Percentiles rank a stretch among this genome's conserved stretches.
These are phyloP conservation scores for Fraxinus paxiana DNA, from an alignment of 305 asterid species.

Conservation along the genomic window DNA sequence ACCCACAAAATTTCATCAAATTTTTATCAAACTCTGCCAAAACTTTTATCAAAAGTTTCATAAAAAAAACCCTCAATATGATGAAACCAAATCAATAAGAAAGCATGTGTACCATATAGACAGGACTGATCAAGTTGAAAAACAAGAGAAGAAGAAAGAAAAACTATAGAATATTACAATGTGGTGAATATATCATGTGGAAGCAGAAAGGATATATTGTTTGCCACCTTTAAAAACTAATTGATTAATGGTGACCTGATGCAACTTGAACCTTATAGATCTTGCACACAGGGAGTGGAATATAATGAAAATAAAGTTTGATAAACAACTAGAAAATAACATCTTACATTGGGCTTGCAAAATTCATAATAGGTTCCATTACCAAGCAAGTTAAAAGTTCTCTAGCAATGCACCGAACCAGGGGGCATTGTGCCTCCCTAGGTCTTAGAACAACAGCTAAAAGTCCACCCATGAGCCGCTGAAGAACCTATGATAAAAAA, in stretches of 20 bases:
- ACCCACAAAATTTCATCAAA: background rate
- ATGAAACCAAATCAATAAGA: background rate
- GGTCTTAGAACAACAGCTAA: slow-evolving; percentile 85
- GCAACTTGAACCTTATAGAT: slow-evolving; percentile 20
- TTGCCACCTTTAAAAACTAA: background rate
- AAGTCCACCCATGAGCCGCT: slow-evolving; percentile 84
- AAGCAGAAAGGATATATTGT: background rate
- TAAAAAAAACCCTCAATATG: background rate
- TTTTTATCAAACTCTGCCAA: background rate
- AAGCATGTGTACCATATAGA: background rate
- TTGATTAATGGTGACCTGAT: background rate
- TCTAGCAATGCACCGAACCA: slow-evolving; percentile 89
- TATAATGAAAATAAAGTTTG: background rate
- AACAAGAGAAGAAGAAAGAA: background rate
- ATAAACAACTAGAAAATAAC: slow-evolving; percentile 26
- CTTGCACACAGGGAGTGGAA: slow-evolving; percentile 1
- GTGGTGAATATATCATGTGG: background rate
- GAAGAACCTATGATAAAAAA: slow-evolving; percentile 56
- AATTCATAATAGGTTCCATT: slow-evolving; percentile 81
- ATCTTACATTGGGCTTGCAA: slow-evolving; percentile 88
- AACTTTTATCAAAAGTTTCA: background rate
- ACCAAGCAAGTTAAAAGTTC: slow-evolving; percentile 88
- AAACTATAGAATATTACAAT: background rate
- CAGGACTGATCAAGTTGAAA: background rate
- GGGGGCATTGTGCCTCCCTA: slow-evolving; percentile 84